phyloP scores from a whole-genome alignment of 2,329 filamentous ascomycete species.

The Neofusicoccum ribis region DNA sequence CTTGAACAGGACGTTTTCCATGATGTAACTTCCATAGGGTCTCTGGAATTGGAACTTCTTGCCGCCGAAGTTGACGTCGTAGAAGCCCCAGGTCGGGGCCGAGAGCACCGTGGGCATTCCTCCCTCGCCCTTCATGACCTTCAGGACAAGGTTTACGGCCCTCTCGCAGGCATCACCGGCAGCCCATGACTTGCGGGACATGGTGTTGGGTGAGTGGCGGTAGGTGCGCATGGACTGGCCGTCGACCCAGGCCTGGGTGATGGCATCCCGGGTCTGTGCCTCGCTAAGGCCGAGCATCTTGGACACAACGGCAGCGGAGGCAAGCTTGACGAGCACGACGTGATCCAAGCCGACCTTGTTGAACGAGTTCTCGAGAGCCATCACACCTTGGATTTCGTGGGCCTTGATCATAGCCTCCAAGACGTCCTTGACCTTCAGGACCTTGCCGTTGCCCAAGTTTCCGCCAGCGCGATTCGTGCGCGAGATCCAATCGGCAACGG shows the following conservation, averaged over 20 bases:
- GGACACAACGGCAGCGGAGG: slow-evolving; percentile 88
- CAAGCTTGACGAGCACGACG: slow-evolving; percentile 97
- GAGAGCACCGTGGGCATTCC: slow-evolving; percentile 91
- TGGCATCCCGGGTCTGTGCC: slow-evolving; percentile 89
- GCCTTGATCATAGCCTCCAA: slow-evolving; percentile 99
- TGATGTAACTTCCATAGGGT: slow-evolving; percentile 95
- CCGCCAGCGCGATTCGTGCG: slow-evolving; percentile 88
- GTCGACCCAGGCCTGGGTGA: slow-evolving; percentile 97
- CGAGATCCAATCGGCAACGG: slow-evolving; percentile 96
- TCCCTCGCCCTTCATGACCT: slow-evolving; percentile 87
- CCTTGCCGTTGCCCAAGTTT: slow-evolving; percentile 68
- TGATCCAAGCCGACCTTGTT: slow-evolving; percentile 99
- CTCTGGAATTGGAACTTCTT: slow-evolving; percentile 91
- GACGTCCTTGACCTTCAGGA: slow-evolving; percentile 85
- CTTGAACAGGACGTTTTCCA: slow-evolving; percentile 99
- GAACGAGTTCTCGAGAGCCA: slow-evolving; percentile 96
- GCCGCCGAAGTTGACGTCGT: slow-evolving; percentile 96
- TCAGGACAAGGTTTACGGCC: slow-evolving; percentile 86
- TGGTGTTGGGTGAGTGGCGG: slow-evolving; percentile 96
- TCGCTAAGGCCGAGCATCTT: slow-evolving; percentile 91
- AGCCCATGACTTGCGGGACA: slow-evolving; percentile 99
- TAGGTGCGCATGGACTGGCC: slow-evolving; percentile 96
- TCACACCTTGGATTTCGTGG: slow-evolving; percentile 96
- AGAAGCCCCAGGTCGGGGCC: slow-evolving; percentile 95
- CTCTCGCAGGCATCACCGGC: slow-evolving; percentile 97